A percentile compares a stretch with the other conserved stretches of the same genome.
phyloP scores from a whole-genome alignment of 2,329 filamentous ascomycete genomes.

The Fusarium papillatum region DNA sequence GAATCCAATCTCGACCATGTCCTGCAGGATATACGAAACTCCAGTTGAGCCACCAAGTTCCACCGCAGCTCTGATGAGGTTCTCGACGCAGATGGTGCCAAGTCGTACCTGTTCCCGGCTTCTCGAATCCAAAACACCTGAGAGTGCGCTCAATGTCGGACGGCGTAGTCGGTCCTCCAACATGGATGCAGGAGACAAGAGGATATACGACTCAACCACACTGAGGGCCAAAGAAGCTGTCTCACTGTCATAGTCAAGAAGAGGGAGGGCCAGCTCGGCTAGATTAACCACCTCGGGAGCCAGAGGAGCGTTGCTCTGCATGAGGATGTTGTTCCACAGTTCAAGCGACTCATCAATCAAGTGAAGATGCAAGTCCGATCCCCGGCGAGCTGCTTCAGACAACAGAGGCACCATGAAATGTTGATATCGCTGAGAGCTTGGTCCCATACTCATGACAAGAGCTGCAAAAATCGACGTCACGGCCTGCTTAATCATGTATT shows the following conservation, averaged over 20 bases:
- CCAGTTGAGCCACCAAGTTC: conserved; percentile 72
- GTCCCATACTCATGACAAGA: conserved; percentile 88
- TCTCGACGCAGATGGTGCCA: conserved; percentile 73
- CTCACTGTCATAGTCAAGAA: conserved; percentile 76
- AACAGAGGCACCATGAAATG: conserved; percentile 86
- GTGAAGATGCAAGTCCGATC: conserved; percentile 82
- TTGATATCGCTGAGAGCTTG: conserved; percentile 84
- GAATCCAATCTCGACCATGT: conserved; percentile 75
- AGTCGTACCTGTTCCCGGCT: conserved; percentile 71
- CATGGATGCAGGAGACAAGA: conserved; percentile 77
- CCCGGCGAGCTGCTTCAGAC: conserved; percentile 81
- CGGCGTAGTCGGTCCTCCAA: conserved; percentile 68
- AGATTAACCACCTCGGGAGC: conserved; percentile 74
- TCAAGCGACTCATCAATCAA: conserved; percentile 94
- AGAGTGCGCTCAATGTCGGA: conserved; percentile 63
- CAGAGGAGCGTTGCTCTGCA: conserved; percentile 73
- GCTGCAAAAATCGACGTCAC: conserved; percentile 89
- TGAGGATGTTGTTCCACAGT: conserved; percentile 84
- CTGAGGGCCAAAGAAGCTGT: conserved; percentile 72
- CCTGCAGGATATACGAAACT: conserved; percentile 73
- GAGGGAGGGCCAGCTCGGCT: conserved; percentile 72
- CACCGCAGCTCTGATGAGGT: conserved; percentile 73
- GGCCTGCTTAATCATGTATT: conserved; percentile 94
- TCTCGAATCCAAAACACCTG: conserved; percentile 62
- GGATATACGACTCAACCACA: conserved; percentile 78